A percentile compares a stretch with the other conserved stretches of the same genome.
Conservation (phyloP, 2,329 filamentous ascomycete species). For the Huntiella omanensis region DNA sequence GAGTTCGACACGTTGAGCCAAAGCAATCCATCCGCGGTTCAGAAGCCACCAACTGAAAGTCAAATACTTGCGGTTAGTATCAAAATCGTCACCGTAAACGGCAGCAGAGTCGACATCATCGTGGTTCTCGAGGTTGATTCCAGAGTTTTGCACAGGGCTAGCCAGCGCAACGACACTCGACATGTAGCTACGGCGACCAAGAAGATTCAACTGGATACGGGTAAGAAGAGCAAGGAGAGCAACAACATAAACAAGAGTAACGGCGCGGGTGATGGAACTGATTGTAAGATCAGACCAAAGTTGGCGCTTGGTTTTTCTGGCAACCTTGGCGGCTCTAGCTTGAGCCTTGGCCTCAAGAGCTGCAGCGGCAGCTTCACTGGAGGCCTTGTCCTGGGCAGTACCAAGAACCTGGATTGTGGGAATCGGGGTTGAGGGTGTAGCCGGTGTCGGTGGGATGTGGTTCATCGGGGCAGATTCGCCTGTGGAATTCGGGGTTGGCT, state of each 20-base stretch:
- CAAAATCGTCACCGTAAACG: slow-evolving; percentile 79
- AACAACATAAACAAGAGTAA: slow-evolving; percentile 82
- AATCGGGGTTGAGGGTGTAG: slow-evolving; percentile 2
- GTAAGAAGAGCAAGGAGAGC: slow-evolving; percentile 81
- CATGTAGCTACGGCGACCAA: slow-evolving; percentile 85
- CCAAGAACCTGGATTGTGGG: neutral
- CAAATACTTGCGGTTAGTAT: slow-evolving; percentile 85
- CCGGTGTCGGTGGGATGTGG: neutral
- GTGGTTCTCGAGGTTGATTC: slow-evolving; percentile 80
- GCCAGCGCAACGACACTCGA: slow-evolving; percentile 88
- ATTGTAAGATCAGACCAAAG: slow-evolving; percentile 97
- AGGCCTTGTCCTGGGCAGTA: slow-evolving; percentile 1
- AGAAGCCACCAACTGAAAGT: slow-evolving; percentile 98
- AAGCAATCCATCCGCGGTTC: slow-evolving; percentile 69
- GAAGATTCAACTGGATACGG: slow-evolving; percentile 86
- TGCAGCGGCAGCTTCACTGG: slow-evolving; percentile 3
- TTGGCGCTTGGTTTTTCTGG: slow-evolving; percentile 68
- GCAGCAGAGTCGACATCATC: slow-evolving; percentile 75
- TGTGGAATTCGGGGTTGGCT: neutral
- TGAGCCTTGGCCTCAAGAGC: slow-evolving; percentile 7
- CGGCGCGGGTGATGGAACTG: slow-evolving; percentile 73
- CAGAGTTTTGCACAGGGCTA: slow-evolving; percentile 50
- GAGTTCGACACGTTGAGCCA: slow-evolving; percentile 64
- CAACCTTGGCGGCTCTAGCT: slow-evolving; percentile 15
- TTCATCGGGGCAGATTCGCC: neutral